Base-by-base conservation (phyloP, 2,329 filamentous ascomycete species). In the Ophiognomonia clavigignenti-juglandacearum region DNA sequence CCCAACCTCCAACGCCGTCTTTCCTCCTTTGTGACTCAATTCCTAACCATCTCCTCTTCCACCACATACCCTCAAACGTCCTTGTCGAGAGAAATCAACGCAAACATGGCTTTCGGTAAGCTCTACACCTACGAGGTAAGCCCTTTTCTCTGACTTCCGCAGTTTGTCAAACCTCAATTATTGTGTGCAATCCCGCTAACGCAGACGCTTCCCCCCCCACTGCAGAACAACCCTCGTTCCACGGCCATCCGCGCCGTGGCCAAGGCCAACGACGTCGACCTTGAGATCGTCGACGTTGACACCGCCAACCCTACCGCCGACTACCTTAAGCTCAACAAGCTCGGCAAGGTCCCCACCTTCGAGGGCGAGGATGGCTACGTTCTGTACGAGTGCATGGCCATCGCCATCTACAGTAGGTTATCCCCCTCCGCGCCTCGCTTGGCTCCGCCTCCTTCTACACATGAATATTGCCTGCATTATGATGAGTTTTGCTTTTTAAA, bases 41-140 rank as follows among this genome's bases (percentile, higher is more conserved):
- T 38, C 52, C 19, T 46, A 45, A 52, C n/a, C n/a, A n/a, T n/a
- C n/a, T n/a, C 48, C 44, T 53, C 48, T 40, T 46, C 47, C 11
- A 34, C 35, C 47, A 47, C 55, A 49, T 36, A 52, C 19, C n/a
- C 16, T 31, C 18, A 36, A 36, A 36, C 34, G 34, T 20, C 34
- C 34, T 52, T 54, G 52, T 56, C 45, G 44, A 49, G 47, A 58
- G 52, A 55, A 39, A 55, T 57, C 62, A 39, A 45, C 65, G 64
- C 68, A 76, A 88, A 80, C 71, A 95, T 95, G 86, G 80, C 88
- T 68, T 97, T 98, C 82, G 93, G 93, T 77, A 98, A 95, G 80
- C 83, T 98, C 66, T 97, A 93, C 83, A 87, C 86, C 69, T 82
- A 80, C 71, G 69, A 81, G 75, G 92, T 95, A 84, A 61, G 70